Evolutionary conservation across 2,329 filamentous ascomycete genomes (phyloP), one percentile per base, ranked within the genome.

Genomic region (Pezizomycotina sp.): DNA sequence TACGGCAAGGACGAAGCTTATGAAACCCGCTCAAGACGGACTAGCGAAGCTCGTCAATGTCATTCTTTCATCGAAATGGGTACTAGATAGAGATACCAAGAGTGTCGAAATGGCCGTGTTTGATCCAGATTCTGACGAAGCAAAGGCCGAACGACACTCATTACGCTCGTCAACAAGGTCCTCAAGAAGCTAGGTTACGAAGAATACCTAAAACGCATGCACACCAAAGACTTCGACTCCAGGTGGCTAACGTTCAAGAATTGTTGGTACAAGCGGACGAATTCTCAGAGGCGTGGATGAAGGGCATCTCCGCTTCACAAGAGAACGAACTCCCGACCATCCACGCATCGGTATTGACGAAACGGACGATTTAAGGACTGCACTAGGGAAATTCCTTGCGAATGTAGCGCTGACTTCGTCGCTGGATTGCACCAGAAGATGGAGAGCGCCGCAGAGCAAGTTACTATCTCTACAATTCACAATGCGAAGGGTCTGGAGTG

Each of bases 401-500:
- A 93, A 92, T 49, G 75, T 93, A 7, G 74, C 82, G 1, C 61
- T 98, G n/a, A 78, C 81, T 2, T 76, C 81, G 0, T 68, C 75
- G 0, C 74, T 81, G 48, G 70, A 69, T n/a, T n/a, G n/a, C n/a
- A n/a, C n/a, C n/a, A n/a, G n/a, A n/a, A n/a, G 65, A 69, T 34
- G 62, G 62, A 18, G 68, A 64, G 69, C 23, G 47, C 57, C 1
- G 51, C 58, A 22, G 55, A 60, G 2, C 65, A 79, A 48, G 71
- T 95, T 13, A 93, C 84, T 0, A 81, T 98, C 15, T 93, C 83
- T 4, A 98, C 86, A 0, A 93, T 98, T 7, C 86, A 98, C 54
- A 83, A 84, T 0, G 82, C 86, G 2, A 98, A 98, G 57, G 86
- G 45, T 3, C 64, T 98, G 1, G 86, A 98, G 56, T 98, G 89